Evolutionary conservation across 2,329 filamentous ascomycete genomes (phyloP), one percentile per base, ranked within the genome.

Genomic region (Diaporthe citrichinensis): DNA sequence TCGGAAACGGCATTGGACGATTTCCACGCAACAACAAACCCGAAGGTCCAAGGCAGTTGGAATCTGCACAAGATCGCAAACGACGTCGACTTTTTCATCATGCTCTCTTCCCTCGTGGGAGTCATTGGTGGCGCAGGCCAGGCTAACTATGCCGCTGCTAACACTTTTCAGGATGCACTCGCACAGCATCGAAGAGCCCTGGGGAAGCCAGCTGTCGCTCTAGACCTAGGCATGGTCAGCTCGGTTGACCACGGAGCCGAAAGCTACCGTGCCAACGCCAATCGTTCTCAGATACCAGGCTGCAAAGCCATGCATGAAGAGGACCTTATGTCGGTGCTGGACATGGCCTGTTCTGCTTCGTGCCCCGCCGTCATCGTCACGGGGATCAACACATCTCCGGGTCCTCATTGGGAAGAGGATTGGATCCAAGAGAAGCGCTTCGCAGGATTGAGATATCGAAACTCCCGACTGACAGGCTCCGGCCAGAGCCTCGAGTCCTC

Each of bases 121-220:
- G 62, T 79, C 10, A 39, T 79, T 9, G 81, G 79, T 2, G 75
- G 73, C 25, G 53, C 76, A 4, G 76, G 72, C 3, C 82, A 83
- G 67, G 76, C 77, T 39, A 80, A 80, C 49, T 82, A 83, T 55
- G 76, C 75, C 23, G 80, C 80, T 3, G 81, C 76, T 31, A 83
- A 82, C 71, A 77, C 78, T 20, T 83, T 78, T 76, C 76, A 82
- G 39, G 81, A 83, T 62, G 76, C 78, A 3, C 76, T 82, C 17
- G 76, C 76, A 20, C 28, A 65, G n/a, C 41, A 74, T 28, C 73
- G 76, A 14, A 65, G 72, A 5, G 17, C 57, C 5, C 36, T 25
- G 15, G 71, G 71, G 46, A n/a, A 44, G 31, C 36, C 28, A 8
- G 71, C 36, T 15, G 44, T 34, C n/a, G 28, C 23, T 17, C 10